Conservation (phyloP, 2,329 filamentous ascomycete species). For the Calonectria montana region DNA sequence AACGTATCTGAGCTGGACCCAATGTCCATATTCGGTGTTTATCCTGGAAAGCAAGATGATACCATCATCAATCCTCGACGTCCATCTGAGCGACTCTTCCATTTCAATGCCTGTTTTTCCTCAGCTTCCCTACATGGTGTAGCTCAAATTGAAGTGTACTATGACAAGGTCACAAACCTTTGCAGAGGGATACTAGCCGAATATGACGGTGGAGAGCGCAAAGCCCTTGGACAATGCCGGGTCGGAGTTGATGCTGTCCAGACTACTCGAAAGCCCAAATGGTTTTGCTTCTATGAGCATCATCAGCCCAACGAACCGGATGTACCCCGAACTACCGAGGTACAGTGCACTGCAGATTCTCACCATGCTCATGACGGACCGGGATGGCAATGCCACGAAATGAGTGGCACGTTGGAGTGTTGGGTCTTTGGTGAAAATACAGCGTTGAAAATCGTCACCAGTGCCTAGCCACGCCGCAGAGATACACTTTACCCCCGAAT, state of each 20-base stretch:
- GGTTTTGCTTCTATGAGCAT: conserved; percentile 1
- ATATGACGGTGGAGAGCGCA: conserved; percentile 1
- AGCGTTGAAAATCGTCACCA: not conserved
- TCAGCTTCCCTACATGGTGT: not conserved
- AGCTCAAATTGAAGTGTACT: not conserved
- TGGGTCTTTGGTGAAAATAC: conserved; percentile 5
- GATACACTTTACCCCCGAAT: not conserved
- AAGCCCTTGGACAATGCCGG: conserved; percentile 1
- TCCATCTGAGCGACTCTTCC: not conserved
- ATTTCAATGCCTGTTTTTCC: not conserved
- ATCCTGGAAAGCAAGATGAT: not conserved
- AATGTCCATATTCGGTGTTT: conserved; percentile 1
- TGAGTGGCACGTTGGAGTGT: conserved; percentile 1
- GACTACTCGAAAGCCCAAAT: not conserved
- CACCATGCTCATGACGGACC: not conserved
- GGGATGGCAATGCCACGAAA: conserved; percentile 3
- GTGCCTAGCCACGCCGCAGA: not conserved
- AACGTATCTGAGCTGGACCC: not conserved
- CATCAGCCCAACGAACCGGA: not conserved
- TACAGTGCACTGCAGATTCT: not conserved
- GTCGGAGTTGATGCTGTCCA: not conserved
- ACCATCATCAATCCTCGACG: not conserved
- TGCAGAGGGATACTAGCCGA: not conserved
- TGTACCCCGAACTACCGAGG: not conserved
- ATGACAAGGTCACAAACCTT: not conserved